Conservation (phyloP, 768 basidiomycete species). For the Leucocoprinus sp. region DNA sequence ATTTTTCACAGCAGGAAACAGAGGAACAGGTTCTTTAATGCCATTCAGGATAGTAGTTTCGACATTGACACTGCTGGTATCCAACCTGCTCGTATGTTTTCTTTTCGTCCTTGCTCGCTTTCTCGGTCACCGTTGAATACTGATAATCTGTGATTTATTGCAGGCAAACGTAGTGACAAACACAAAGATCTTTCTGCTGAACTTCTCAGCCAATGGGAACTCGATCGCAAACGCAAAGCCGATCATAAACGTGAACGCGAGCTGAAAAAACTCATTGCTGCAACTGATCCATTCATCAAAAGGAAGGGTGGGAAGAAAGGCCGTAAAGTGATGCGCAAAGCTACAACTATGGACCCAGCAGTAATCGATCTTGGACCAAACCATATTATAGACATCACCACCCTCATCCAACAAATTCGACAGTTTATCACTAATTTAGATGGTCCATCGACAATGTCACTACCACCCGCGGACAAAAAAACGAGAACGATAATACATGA, state of each 20-base stretch:
- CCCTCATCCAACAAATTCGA: constrained; percentile 64
- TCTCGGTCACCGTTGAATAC: background rate
- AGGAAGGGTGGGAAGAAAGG: constrained; percentile 65
- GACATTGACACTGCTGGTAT: constrained; percentile 20
- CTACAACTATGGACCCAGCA: constrained; percentile 31
- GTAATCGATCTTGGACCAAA: constrained; percentile 35
- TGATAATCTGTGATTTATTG: too few species aligned
- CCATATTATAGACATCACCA: constrained; percentile 52
- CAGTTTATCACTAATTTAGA: constrained; percentile 56
- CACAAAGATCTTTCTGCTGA: constrained; percentile 44
- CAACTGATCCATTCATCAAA: constrained; percentile 53
- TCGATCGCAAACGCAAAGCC: constrained; percentile 80
- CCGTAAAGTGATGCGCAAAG: constrained; percentile 57
- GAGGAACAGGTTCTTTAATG: constrained; percentile 49
- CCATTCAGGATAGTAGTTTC: constrained; percentile 50
- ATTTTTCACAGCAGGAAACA: constrained; percentile 34
- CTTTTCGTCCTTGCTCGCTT: background rate
- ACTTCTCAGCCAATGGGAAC: constrained; percentile 65
- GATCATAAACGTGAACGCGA: constrained; percentile 58
- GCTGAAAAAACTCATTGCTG: constrained; percentile 43
- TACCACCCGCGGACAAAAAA: constrained; percentile 74
- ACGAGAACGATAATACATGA: constrained; percentile 71
- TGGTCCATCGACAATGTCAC: constrained; percentile 43
- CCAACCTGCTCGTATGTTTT: constrained; percentile 42
- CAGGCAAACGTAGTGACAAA: constrained; percentile 44